A percentile compares a stretch with the other conserved stretches of the same genome.
These are phyloP conservation scores for Theobroma cacao DNA, from an alignment of 345 rosid species.

Conservation along the genomic window DNA sequence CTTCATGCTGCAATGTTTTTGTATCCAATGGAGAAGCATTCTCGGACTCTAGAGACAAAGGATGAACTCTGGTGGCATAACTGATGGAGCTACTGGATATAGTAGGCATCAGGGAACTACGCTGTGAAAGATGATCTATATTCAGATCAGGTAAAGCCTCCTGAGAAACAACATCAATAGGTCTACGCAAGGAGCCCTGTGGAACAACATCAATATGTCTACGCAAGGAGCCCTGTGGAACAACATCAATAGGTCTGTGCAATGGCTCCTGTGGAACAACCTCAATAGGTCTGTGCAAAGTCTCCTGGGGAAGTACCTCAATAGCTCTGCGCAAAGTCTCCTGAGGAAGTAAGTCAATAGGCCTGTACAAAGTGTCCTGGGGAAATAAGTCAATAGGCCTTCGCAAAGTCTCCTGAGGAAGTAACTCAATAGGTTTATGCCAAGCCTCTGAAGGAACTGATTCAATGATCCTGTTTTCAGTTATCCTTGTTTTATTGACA, in stretches of 20 bases:
- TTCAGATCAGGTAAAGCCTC: constrained; percentile 34
- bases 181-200: constrained; percentile 21
- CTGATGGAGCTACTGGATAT: constrained; percentile 32
- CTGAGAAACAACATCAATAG: constrained; percentile 31
- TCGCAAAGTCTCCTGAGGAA: constrained; percentile 27
- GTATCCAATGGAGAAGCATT: constrained; percentile 22
- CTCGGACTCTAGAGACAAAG: constrained; percentile 47
- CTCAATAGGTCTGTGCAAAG: constrained; percentile 31
- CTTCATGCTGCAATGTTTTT: constrained; percentile 44
- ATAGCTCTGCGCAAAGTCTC: constrained; percentile 27
- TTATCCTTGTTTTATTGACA: constrained; percentile 36
- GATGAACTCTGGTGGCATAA: constrained; percentile 38
- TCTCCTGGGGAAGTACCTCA: constrained; percentile 16
- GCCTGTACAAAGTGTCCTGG: constrained; percentile 13
- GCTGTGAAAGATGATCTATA: constrained; percentile 32
- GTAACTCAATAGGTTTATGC: constrained; percentile 25
- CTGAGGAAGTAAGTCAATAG: constrained; percentile 18
- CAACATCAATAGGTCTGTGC: constrained; percentile 25
- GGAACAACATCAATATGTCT: constrained; percentile 24
- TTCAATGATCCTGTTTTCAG: constrained; percentile 36
- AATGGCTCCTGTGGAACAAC: constrained; percentile 25
- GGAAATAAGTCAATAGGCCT: constrained; percentile 8
- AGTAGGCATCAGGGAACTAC: constrained; percentile 23
- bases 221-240: constrained; percentile 12
- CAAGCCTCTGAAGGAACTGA: constrained; percentile 11